Conservation (phyloP, 768 basidiomycete species). For the Tricholoma saponaceum region DNA sequence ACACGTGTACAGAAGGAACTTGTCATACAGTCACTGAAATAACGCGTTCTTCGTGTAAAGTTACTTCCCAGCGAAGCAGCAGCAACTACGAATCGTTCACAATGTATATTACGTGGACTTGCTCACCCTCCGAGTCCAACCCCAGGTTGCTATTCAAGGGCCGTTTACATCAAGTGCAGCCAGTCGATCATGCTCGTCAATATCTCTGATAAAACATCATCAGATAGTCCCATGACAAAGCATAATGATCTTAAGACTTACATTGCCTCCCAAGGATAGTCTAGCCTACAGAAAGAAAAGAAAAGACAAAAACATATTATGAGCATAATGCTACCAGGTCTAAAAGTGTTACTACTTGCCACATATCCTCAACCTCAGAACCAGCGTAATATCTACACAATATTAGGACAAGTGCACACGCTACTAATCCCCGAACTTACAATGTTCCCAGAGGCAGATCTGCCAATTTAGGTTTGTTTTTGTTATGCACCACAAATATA, state of each 20-base stretch:
- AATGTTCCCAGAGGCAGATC: constrained; percentile 61
- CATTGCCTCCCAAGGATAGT: constrained; percentile 84
- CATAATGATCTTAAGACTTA: constrained; percentile 35
- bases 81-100: background rate
- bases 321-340: background rate
- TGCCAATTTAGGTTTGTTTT: constrained; percentile 82
- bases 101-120: background rate
- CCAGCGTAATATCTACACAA: constrained; percentile 72
- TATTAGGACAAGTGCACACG: background rate
- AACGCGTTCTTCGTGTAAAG: background rate
- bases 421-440: constrained; percentile 34
- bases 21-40: too few species aligned
- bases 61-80: background rate
- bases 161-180: constrained; percentile 40
- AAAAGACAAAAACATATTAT: background rate
- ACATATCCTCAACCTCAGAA: constrained; percentile 66
- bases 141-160: background rate
- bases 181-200: constrained; percentile 70
- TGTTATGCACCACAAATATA: constrained; percentile 94
- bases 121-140: background rate
- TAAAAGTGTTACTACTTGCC: constrained; percentile 42
- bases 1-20: too few species aligned
- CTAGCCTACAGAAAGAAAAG: constrained; percentile 48
- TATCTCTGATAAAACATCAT: constrained; percentile 45
- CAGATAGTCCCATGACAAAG: background rate